Percentiles rank a stretch among this genome's conserved stretches.
phyloP scores from a whole-genome alignment of 2,329 filamentous ascomycete species.

The Lachnellula hyalina region DNA sequence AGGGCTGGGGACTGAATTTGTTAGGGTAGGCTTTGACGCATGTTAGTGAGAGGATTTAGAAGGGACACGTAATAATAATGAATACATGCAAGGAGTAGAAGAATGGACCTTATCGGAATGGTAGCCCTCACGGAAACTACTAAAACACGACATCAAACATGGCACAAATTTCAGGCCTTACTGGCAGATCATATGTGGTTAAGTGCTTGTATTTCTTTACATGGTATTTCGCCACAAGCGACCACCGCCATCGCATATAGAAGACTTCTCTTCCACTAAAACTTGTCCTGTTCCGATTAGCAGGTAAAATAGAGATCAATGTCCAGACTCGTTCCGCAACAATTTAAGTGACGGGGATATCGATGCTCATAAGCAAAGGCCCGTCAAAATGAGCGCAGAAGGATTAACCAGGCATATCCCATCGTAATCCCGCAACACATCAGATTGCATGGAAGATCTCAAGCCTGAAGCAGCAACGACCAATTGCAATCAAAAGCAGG shows the following conservation, averaged over 20 bases:
- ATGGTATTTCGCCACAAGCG: neutral
- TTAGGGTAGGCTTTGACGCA: constrained; percentile 58
- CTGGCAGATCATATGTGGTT: neutral
- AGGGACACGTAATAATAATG: constrained; percentile 27
- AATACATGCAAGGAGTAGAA: no score
- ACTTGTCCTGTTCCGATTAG: constrained; percentile 4
- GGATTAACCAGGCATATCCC: neutral
- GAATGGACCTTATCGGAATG: no score
- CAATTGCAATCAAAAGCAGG: constrained; percentile 9
- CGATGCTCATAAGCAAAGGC: constrained; percentile 10
- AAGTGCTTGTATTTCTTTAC: constrained; percentile 4
- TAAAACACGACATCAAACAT: no score
- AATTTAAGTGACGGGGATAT: constrained; percentile 12
- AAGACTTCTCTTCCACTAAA: constrained; percentile 6
- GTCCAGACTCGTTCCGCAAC: constrained; percentile 14
- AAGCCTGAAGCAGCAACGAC: constrained; percentile 9
- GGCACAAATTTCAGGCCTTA: no score
- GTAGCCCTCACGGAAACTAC: no score
- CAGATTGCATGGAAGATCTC: neutral
- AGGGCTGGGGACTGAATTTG: constrained; percentile 67
- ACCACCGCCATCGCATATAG: neutral
- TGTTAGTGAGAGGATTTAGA: constrained; percentile 47
- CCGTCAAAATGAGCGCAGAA: neutral
- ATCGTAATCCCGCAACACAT: neutral
- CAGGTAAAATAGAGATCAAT: constrained; percentile 6